Evolutionary conservation across 78 protist genomes (phyloP), one percentile per base, ranked within the genome.

Genomic region (Chrysochromulina tobinii): DNA sequence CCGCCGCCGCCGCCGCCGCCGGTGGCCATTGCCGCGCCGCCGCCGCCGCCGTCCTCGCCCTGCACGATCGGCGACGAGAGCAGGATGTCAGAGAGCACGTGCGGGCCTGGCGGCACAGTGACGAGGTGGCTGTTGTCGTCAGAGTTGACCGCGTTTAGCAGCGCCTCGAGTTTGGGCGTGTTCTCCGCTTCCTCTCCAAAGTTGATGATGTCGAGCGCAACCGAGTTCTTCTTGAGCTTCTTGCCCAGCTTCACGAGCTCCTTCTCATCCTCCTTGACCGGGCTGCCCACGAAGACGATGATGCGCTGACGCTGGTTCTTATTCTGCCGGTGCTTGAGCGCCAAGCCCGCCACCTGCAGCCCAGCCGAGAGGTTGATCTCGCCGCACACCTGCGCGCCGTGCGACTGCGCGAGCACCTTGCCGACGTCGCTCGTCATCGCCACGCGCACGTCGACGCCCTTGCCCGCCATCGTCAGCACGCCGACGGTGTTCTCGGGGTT

Each of bases 231-330:
- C 93, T 96, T 96, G 51, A 97, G 93, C 93, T 94, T 93, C 95
- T 96, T 96, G 59, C 96, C 99, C 27, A 97, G 94, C 84, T 72
- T 67, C 25, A 92, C 93, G 57, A 94, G 95, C 11, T 87, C 95
- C 58, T 21, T 21, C 89, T 91, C 90, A 2, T 89, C 90, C 11
- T 75, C 95, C 38, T 92, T 91, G 1, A 97, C 66, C 50, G 99
- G 99, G 68, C 94, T 75, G 14, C 99, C 99, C 53, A 97, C 97
- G 81, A 97, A 97, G 3, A 93, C 95, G 59, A 97, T 79, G 83
- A 97, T 96, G 85, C 99, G 96, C 87, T 95, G 99, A 20, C 95
- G 89, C 88, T 96, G 98, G 68, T 95, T 89, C 92, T 96, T 96
- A 94, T 96, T 95, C 79, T 90, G 97, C 38, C 99, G 54, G 64